Evolutionary conservation across 306 rosid species (phyloP), one percentile per base, ranked within the genome.

Genomic region (Lablab purpureus): DNA sequence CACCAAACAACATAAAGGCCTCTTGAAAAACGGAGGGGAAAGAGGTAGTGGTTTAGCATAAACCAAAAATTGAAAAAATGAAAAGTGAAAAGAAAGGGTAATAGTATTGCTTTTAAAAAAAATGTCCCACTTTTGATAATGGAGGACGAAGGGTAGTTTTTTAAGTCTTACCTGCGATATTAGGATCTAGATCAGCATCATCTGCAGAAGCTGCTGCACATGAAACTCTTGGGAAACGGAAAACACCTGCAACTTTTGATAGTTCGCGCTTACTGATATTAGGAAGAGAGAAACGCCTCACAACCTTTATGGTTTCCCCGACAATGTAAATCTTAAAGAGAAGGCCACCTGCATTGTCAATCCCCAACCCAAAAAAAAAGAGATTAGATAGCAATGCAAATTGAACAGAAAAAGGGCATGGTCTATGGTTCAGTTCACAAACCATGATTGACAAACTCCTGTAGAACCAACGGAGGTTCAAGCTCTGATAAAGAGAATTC

Each of bases 361-460:
- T 30, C 7, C 72, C 71, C 54, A 60, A 18, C 12, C 45, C 9
- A 8, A 7, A 0, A 19, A 0, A 74, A 74, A 60, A 67, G 15
- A 77, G 40, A 78, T 34, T 49, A 23, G 41, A 19, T 46, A 34
- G 21, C 47, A 46, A 47, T 21, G n/a, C 17, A 25, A 50, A 75
- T 34, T 36, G 23, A 64, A 47, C 58, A 70, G 10, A 59, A 28
- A 73, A 19, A n/a, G 14, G 40, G 5, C 25, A 21, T 15, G 23
- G 67, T 50, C 15, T 32, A 55, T 51, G 76, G 76, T 59, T 72
- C 52, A 72, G 55, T 71, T 75, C 84, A 66, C 77, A 82, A 74
- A 87, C 90, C 90, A 67, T 87, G 88, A 70, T 87, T 87, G 55
- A 87, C 88, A 82, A 87, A 87, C 83, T 87, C 90, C 79, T 87